These are phyloP conservation scores for Neolentinus lepideus DNA, from an alignment of 1,284 basidiomycete species.

Conservation along the genomic window DNA sequence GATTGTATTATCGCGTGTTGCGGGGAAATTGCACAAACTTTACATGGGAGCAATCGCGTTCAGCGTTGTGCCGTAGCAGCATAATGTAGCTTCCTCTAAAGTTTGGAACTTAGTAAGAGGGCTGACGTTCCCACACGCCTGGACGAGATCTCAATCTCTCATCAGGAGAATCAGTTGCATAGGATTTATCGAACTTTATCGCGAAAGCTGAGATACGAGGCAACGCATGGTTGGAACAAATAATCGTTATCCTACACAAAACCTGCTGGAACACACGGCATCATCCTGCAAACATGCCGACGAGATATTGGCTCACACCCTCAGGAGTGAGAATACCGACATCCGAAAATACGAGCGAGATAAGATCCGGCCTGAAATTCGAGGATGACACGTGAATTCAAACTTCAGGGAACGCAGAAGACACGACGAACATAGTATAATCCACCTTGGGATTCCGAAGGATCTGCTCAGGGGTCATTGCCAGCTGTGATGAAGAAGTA, in stretches of 20 bases:
- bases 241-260: background rate
- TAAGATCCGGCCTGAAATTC: constrained; percentile 67
- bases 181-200: constrained; percentile 4
- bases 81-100: background rate
- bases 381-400: constrained; percentile 9
- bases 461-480: constrained; percentile 69
- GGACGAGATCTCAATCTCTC: background rate
- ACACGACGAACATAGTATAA: constrained; percentile 59
- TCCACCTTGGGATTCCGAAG: constrained; percentile 75
- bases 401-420: background rate
- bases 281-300: constrained; percentile 83
- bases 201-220: background rate
- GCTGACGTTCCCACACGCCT: background rate
- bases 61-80: background rate
- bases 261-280: background rate
- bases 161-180: background rate
- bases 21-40: background rate
- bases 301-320: constrained; percentile 86
- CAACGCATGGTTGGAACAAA: background rate
- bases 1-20: background rate
- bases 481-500: constrained; percentile 17
- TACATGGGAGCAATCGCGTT: background rate
- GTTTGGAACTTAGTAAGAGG: background rate
- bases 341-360: constrained; percentile 87
- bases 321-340: constrained; percentile 89